Conservation (phyloP, 208 protist species). For the Strigomonas galati region DNA sequence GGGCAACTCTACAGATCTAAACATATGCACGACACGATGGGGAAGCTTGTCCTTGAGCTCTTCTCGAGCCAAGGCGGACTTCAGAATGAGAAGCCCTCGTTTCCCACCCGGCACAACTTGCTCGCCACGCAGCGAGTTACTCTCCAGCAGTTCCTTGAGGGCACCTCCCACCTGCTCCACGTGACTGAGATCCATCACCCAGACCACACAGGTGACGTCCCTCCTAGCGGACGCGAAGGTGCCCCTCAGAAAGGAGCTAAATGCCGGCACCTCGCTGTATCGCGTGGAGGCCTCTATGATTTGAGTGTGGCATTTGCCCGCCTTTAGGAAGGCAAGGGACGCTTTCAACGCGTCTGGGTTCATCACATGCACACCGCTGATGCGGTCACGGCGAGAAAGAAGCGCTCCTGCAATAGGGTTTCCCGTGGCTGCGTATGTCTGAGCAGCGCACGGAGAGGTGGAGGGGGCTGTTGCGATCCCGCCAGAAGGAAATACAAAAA, state of each 20-base stretch:
- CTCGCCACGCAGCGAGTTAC: conserved; percentile 49
- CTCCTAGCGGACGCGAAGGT: conserved; percentile 15
- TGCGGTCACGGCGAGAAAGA: conserved; percentile 24
- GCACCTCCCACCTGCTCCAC: conserved; percentile 35
- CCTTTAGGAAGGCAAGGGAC: neutral
- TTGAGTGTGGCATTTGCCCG: neutral
- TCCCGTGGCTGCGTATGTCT: neutral
- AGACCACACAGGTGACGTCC: conserved; percentile 36
- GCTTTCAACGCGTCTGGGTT: neutral
- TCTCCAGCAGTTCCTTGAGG: conserved; percentile 70
- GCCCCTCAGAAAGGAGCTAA: conserved; percentile 22
- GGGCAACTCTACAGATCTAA: conserved; percentile 12
- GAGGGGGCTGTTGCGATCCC: neutral
- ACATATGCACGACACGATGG: conserved; percentile 77
- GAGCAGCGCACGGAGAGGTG: conserved; percentile 18
- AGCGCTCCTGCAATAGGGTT: conserved; percentile 23
- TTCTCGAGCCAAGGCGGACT: conserved; percentile 35
- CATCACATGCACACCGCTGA: conserved; percentile 28
- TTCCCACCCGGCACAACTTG: conserved; percentile 37
- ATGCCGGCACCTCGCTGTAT: conserved; percentile 18
- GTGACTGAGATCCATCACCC: conserved; percentile 35
- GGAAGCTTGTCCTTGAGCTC: conserved; percentile 54
- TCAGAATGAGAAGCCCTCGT: conserved; percentile 44
- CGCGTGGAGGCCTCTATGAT: conserved; percentile 5
- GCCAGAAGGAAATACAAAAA: neutral